phyloP scores from a whole-genome alignment of 106 monocot genomes.

The Apostasia ramifera region DNA sequence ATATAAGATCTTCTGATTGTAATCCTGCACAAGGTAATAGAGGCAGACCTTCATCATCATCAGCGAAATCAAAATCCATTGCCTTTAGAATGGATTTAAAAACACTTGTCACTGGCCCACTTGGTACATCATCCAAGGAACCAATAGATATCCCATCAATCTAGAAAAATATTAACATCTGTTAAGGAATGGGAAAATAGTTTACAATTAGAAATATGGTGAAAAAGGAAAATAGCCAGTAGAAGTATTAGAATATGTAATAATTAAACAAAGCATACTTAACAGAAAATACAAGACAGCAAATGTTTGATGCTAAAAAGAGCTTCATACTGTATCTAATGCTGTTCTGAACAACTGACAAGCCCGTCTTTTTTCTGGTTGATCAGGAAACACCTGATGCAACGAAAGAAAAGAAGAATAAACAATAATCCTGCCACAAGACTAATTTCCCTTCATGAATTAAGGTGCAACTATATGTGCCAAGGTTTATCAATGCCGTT shows the following conservation, averaged over 20 bases:
- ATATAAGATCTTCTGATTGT: too few relatives aligned
- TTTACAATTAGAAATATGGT: background rate
- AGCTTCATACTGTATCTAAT: constrained; percentile 51
- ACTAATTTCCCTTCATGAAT: too few relatives aligned
- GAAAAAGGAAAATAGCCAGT: background rate
- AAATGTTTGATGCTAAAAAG: too few relatives aligned
- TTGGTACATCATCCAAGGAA: constrained; percentile 90
- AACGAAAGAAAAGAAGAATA: constrained; percentile 1
- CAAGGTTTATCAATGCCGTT: too few relatives aligned
- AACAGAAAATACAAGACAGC: too few relatives aligned
- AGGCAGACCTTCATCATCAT: constrained; percentile 72
- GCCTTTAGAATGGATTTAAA: constrained; percentile 76
- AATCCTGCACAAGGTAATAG: background rate
- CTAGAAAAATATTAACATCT: constrained; percentile 29
- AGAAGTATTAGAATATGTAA: background rate
- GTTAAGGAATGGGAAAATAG: background rate
- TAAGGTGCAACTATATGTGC: too few relatives aligned
- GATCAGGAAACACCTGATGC: constrained; percentile 87
- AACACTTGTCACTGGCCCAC: constrained; percentile 58
- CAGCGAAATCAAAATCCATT: constrained; percentile 91
- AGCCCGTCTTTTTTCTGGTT: constrained; percentile 90
- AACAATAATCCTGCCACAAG: background rate
- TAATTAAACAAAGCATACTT: background rate
- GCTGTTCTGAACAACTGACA: constrained; percentile 73
- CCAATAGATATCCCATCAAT: constrained; percentile 58